These are phyloP conservation scores for Colletotrichum theobromicola DNA, from an alignment of 2,329 filamentous ascomycete genomes.

Conservation along the genomic window DNA sequence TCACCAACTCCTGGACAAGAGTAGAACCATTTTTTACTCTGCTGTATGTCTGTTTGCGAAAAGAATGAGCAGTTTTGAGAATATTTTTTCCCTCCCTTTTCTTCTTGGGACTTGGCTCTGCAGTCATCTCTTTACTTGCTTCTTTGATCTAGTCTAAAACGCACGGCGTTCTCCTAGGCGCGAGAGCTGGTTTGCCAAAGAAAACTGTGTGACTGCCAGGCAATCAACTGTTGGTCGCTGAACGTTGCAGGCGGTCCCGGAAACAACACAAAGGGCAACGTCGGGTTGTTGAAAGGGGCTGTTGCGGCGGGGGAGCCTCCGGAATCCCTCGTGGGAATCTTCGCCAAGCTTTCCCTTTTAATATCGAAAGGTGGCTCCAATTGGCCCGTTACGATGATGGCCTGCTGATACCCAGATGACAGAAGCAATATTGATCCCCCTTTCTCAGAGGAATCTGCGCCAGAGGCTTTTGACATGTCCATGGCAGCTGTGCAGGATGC, in stretches of 20 bases:
- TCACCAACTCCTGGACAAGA: background rate
- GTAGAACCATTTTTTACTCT: background rate
- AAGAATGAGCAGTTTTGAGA: background rate
- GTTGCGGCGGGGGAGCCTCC: slow-evolving; percentile 8
- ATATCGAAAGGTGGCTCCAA: background rate
- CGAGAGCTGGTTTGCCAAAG: background rate
- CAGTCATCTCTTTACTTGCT: background rate
- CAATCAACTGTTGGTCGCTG: background rate
- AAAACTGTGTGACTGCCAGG: background rate
- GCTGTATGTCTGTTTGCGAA: background rate
- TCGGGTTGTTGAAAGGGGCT: background rate
- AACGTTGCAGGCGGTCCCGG: background rate
- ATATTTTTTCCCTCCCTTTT: background rate
- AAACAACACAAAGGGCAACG: background rate
- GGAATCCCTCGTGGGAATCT: background rate
- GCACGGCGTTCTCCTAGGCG: background rate
- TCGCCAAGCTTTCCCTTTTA: background rate
- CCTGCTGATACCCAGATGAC: background rate
- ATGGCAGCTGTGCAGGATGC: background rate
- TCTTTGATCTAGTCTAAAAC: background rate
- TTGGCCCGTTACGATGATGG: background rate
- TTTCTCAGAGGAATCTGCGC: background rate
- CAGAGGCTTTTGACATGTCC: background rate
- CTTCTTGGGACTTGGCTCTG: background rate
- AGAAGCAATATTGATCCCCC: background rate